Conservation (phyloP, 129 eudicot genomes). For the Lactuca sativa region DNA sequence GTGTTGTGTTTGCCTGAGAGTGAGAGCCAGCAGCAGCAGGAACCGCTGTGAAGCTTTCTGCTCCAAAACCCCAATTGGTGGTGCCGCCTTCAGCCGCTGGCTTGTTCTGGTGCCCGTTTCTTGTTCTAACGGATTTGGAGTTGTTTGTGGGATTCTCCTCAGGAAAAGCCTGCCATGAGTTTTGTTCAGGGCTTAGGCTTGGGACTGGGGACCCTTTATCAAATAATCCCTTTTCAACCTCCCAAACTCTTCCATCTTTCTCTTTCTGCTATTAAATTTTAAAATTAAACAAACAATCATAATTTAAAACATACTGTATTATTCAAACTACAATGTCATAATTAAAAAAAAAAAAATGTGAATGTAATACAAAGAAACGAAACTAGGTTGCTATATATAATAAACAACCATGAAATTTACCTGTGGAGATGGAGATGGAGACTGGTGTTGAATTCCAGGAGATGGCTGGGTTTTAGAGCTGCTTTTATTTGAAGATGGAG, state of each 20-base stretch:
- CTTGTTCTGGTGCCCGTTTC: constrained; percentile 55
- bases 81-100: constrained; percentile 35
- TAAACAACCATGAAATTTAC: constrained; percentile 26
- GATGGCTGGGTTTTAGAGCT: constrained; percentile 38
- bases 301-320: no score
- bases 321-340: no score
- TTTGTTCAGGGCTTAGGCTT: constrained; percentile 48
- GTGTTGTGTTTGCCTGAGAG: constrained; percentile 45
- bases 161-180: constrained; percentile 77
- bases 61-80: constrained; percentile 67
- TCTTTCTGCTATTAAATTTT: constrained; percentile 37
- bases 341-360: background rate
- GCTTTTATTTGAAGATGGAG: constrained; percentile 64
- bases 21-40: constrained; percentile 55
- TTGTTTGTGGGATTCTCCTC: constrained; percentile 39
- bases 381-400: background rate
- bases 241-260: constrained; percentile 46
- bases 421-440: constrained; percentile 42
- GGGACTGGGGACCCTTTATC: constrained; percentile 36
- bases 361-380: background rate
- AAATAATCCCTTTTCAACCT: constrained; percentile 65
- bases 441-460: constrained; percentile 39
- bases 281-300: no score
- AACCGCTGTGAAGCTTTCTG: constrained; percentile 71
- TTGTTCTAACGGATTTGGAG: constrained; percentile 79